Conservation (phyloP, 1,139 yeast species). For the Blastobotrys aristatus region DNA sequence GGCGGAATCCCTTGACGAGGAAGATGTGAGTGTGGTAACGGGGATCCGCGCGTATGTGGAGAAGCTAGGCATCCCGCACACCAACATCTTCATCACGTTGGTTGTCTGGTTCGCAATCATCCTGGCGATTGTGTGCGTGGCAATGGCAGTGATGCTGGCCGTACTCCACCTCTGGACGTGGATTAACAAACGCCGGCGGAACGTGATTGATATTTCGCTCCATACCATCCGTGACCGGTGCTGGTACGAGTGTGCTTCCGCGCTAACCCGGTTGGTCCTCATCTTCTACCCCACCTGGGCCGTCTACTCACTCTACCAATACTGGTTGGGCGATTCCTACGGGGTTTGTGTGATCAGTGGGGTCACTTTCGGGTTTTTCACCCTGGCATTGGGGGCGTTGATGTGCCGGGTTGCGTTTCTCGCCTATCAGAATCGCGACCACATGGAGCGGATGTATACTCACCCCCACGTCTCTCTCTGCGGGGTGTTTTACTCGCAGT, state of each 20-base stretch:
- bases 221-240: not conserved
- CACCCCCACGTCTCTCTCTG: not conserved
- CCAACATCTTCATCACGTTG: conserved; percentile 34
- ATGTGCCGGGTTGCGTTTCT: not conserved
- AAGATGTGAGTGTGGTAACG: conserved; percentile 7
- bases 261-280: conserved; percentile 28
- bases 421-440: conserved; percentile 1
- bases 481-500: conserved; percentile 3
- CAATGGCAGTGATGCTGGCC: conserved; percentile 24
- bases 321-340: conserved; percentile 34
- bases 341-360: conserved; percentile 32
- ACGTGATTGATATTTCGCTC: conserved; percentile 6
- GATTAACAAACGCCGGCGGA: conserved; percentile 1
- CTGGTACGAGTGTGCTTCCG: conserved; percentile 13
- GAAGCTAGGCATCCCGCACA: conserved; percentile 30
- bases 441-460: not conserved
- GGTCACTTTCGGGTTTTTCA: conserved; percentile 29
- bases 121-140: conserved; percentile 24
- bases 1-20: not conserved
- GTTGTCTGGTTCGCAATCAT: conserved; percentile 33
- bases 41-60: conserved; percentile 33
- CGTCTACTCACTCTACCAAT: conserved; percentile 32
- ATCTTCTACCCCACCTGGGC: conserved; percentile 35
- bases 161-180: conserved; percentile 1
- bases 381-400: conserved; percentile 17